phyloP scores from a whole-genome alignment of 768 basidiomycete species.

The Phlegmacium glaucopus region DNA sequence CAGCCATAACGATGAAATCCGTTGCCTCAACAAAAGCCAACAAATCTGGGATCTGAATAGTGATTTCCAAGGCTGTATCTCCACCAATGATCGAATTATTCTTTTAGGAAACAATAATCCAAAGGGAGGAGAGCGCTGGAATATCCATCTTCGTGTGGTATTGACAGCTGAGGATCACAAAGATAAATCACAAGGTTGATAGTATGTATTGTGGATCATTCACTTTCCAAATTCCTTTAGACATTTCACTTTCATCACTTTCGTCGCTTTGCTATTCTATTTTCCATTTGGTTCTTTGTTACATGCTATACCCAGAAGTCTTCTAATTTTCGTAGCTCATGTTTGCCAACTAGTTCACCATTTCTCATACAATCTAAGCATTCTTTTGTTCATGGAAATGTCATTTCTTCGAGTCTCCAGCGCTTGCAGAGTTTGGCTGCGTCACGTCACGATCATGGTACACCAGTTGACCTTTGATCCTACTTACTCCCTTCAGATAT shows the following conservation, averaged over 20 bases:
- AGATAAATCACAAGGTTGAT: too few species aligned
- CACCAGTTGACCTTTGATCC: too few species aligned
- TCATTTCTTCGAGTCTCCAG: too few species aligned
- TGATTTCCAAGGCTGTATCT: conserved; percentile 17
- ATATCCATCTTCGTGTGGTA: neutral
- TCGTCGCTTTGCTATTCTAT: neutral
- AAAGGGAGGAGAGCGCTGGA: neutral
- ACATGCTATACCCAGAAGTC: too few species aligned
- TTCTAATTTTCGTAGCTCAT: too few species aligned
- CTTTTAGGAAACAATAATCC: conserved; percentile 11
- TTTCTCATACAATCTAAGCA: neutral
- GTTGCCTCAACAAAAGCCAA: conserved; percentile 16
- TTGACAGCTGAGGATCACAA: neutral
- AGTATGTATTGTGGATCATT: too few species aligned
- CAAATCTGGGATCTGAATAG: conserved; percentile 16
- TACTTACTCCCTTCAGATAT: conserved; percentile 8
- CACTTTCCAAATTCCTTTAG: too few species aligned
- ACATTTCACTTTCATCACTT: neutral
- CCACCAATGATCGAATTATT: conserved; percentile 12
- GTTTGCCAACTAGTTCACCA: too few species aligned
- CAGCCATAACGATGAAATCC: conserved; percentile 17
- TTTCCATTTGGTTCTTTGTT: too few species aligned
- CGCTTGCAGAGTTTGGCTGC: too few species aligned
- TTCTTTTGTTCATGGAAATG: too few species aligned
- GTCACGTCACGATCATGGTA: too few species aligned